A percentile compares a stretch with the other conserved stretches of the same genome.
Conservation (phyloP, 1,139 yeast species). For the Suhomyces panamericanus region DNA sequence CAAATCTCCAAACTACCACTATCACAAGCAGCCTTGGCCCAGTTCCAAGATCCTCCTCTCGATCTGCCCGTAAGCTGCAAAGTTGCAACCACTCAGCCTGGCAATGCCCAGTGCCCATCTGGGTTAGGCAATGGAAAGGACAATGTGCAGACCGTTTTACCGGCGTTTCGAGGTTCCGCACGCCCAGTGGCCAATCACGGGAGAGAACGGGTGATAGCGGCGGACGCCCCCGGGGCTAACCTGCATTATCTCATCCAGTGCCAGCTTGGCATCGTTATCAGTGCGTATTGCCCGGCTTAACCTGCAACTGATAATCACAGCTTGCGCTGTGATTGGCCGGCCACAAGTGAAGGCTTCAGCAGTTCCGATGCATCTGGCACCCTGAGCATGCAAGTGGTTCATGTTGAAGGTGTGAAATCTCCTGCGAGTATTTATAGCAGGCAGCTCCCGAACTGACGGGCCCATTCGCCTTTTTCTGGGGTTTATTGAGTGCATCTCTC, state of each 20-base stretch:
- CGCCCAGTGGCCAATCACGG: not conserved
- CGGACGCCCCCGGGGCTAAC: not conserved
- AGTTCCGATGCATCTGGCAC: not conserved
- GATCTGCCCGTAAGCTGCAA: not conserved
- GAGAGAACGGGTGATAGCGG: not conserved
- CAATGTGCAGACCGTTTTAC: not conserved
- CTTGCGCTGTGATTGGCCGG: constrained; percentile 1
- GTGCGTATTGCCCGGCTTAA: not conserved
- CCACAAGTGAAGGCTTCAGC: too few species aligned
- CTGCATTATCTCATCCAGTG: not conserved
- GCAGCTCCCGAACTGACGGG: not conserved
- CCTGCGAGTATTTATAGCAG: constrained; percentile 1
- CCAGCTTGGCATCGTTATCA: constrained; percentile 4
- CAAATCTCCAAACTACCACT: not conserved
- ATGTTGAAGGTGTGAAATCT: constrained; percentile 4
- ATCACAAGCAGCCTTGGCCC: too few species aligned
- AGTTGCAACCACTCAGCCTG: constrained; percentile 1
- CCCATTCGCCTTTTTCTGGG: too few species aligned
- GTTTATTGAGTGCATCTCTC: too few species aligned
- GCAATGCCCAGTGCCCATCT: not conserved
- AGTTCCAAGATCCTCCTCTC: too few species aligned
- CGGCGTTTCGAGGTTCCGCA: not conserved
- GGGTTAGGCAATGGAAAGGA: not conserved
- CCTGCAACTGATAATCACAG: constrained; percentile 4
- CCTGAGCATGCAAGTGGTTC: not conserved